Evolutionary conservation across 176 grass and related monocot species (phyloP).

Genomic region (Aegilops bicornis): DNA sequence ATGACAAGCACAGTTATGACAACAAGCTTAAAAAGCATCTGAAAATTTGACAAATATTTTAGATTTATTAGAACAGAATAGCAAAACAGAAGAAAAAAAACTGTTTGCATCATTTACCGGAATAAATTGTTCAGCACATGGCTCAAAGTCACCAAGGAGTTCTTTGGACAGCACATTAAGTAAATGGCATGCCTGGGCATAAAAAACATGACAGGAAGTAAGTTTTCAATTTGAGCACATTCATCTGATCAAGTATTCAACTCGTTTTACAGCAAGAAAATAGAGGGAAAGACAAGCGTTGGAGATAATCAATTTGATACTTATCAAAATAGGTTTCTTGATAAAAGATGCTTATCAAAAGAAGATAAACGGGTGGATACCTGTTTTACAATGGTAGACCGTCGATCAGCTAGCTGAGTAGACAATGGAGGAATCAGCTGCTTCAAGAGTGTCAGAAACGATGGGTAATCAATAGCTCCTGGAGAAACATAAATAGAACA

Average conservation of each 20-base stretch:
- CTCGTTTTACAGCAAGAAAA: not conserved
- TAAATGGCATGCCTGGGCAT: slow-evolving; percentile 77
- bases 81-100: not conserved
- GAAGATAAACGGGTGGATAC: slow-evolving; percentile 31
- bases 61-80: slow-evolving; percentile 18
- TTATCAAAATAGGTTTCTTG: slow-evolving; percentile 2
- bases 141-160: slow-evolving; percentile 90
- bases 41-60: slow-evolving; percentile 31
- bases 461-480: slow-evolving; percentile 85
- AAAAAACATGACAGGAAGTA: slow-evolving; percentile 18
- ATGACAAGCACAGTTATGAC: slow-evolving; percentile 98
- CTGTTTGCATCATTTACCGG: slow-evolving; percentile 52
- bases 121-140: slow-evolving; percentile 81
- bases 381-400: slow-evolving; percentile 99
- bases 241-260: slow-evolving; percentile 12
- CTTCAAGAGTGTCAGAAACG: slow-evolving; percentile 85
- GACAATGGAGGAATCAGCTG: slow-evolving; percentile 78
- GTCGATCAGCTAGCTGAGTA: slow-evolving; percentile 87
- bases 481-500: slow-evolving; percentile 26
- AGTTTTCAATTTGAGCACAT: not conserved
- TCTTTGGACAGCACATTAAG: slow-evolving; percentile 95
- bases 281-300: not conserved
- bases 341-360: not conserved
- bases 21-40: slow-evolving; percentile 99
- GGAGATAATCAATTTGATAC: not conserved